Percentiles rank a stretch among this genome's conserved stretches.
These are phyloP conservation scores for Coffea humblotiana DNA, from an alignment of 305 asterid species.

Conservation along the genomic window DNA sequence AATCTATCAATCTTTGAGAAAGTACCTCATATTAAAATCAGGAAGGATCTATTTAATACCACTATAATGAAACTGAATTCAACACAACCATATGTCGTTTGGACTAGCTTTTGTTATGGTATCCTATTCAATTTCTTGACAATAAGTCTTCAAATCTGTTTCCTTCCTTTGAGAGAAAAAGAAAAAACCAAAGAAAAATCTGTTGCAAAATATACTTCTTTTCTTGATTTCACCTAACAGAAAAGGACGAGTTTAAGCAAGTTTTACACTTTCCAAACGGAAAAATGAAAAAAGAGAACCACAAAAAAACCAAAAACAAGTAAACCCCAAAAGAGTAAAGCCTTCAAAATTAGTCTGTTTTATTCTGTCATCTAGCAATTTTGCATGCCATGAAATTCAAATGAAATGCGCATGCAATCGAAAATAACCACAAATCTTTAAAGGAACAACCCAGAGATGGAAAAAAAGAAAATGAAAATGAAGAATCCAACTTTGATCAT, in stretches of 20 bases:
- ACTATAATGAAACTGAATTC: background rate
- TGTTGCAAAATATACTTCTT: background rate
- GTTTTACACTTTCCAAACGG: background rate
- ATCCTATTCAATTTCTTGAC: background rate
- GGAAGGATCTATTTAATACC: background rate
- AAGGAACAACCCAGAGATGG: background rate
- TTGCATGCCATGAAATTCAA: background rate
- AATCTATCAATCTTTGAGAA: background rate
- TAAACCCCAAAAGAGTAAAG: background rate
- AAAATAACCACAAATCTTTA: background rate
- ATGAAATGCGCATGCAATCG: slow-evolving; percentile 1
- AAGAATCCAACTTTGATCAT: background rate
- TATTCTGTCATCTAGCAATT: background rate
- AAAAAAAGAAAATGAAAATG: background rate
- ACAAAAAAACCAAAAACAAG: background rate
- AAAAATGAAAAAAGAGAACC: background rate
- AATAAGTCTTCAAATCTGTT: background rate
- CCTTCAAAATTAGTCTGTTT: no score
- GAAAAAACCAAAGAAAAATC: background rate
- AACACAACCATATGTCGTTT: background rate
- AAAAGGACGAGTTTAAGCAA: background rate
- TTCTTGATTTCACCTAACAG: background rate
- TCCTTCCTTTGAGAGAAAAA: background rate
- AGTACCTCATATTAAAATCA: background rate
- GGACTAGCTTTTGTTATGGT: background rate